Evolutionary conservation across 345 rosid species (phyloP), one percentile per base, ranked within the genome.

Genomic region (Eucalyptus paniculata): DNA sequence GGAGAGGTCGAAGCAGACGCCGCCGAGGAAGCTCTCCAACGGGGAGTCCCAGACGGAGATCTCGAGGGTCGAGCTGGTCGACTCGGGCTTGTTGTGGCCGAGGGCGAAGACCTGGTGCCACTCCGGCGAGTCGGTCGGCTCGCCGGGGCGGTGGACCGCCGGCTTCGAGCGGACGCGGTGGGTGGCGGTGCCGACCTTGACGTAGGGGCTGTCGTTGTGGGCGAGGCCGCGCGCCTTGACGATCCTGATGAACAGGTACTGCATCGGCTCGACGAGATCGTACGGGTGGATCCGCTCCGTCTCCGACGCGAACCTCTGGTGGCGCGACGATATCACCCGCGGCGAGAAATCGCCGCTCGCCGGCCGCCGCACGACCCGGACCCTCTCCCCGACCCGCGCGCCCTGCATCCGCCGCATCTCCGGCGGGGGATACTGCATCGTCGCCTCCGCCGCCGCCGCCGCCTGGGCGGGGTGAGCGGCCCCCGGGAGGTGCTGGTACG

Each of bases 231-330:
- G 97, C 9, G 98, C 98, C 92, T 97, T 98, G 21, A 94, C 95
- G 72, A 98, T 95, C 90, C 92, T 91, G 44, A 95, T 92, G 92
- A 95, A 98, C 90, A 98, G 92, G 90, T 96, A 97, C 90, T 93
- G 96, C 98, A 97, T 97, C 53, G 99, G 97, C 92, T 98, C 99
- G 5, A 97, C 99, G 26, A 97, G 95, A 92, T 94, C 94, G 92
- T 91, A 96, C 2, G 97, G 98, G 88, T 92, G 94, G 89, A 92
- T 90, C 90, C 94, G 86, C 87, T 96, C 97, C 21, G 92, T 62
- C 87, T 93, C 96, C 44, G 91, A 89, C 42, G 90, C 60, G 56
- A 88, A 86, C 49, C 91, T 92, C 37, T 92, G 89, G n/a, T 92
- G 89, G 28, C 37, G 51, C 87, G 54, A 49, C 23, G 90, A 92